Base-by-base conservation (phyloP, 192 early-diverging fungal genomes). In the Paraglomus brasilianum region DNA sequence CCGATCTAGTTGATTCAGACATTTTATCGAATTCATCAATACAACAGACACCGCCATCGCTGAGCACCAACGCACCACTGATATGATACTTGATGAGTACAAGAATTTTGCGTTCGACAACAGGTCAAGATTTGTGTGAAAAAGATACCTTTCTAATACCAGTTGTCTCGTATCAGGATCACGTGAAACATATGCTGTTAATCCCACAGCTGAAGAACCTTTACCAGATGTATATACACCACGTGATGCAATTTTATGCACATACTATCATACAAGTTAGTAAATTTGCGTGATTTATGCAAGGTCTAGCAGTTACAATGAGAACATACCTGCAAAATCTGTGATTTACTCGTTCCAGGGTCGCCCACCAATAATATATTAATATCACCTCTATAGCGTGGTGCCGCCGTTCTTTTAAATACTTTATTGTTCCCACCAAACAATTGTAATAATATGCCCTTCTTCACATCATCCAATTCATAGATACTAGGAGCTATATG, bases 21-120 rank as follows among this genome's bases (percentile, higher is more conserved):
- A 98, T 98, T 76, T 97, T 98, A 81, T 97, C 96, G 85, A 98
- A 98, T 79, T 98, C 96, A 78, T 98, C 96, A 73, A 98, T 98
- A 74, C 93, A 95, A 71, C 96, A 98, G 10, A 98, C 81, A 68
- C 96, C 96, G 53, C 93, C 94, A 79, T 98, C 96, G 71, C 89
- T 90, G 43, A 98, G 81, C 9, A 98, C 96, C 44, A 98, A 77
- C 1, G 96, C 96, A 80, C 96, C 96, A 74, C 93, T 88, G 45
- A 19, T 39, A 57, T 21, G 3, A 52, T 30, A 30, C 30, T 30
- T 30, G 30, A 30, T 30, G 30, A 46, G 48, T 46, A 45, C 13
- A 66, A 47, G 49, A 11, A 56, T 19, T 30, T 36, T 48, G 24
- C 30, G 40, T 40, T 21, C 41, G 39, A 17, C 10, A 13, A 40